Evolutionary conservation across 176 grass and related monocot genomes (phyloP).

Genomic region (Paspalum notatum): DNA sequence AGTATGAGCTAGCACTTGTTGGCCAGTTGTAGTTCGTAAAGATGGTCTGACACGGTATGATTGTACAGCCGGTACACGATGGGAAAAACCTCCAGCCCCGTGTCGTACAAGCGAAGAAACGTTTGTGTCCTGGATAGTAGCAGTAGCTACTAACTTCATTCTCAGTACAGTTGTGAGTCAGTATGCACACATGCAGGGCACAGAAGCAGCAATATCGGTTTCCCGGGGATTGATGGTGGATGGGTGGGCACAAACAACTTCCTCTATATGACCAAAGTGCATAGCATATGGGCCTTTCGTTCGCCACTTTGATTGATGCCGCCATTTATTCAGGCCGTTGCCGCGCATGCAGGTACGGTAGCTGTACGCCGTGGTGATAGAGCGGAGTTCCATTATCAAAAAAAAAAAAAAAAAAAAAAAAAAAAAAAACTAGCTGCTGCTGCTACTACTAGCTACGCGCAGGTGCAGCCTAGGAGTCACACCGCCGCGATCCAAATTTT

Average conservation of each 20-base stretch:
- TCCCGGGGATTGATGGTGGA: not conserved
- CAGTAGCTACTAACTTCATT: not conserved
- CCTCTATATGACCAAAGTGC: not conserved
- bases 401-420: too few species aligned
- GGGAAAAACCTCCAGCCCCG: not conserved
- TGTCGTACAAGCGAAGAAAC: conserved; percentile 20
- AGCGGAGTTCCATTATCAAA: too few species aligned
- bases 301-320: not conserved
- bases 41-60: conserved; percentile 5
- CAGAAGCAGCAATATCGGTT: not conserved
- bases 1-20: too few species aligned
- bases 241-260: not conserved
- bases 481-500: not conserved
- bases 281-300: not conserved
- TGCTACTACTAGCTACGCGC: not conserved
- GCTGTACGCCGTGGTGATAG: too few species aligned
- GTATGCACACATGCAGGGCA: not conserved
- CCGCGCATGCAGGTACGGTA: too few species aligned
- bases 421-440: too few species aligned
- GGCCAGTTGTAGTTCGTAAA: not conserved
- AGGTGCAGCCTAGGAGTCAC: too few species aligned
- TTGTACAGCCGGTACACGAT: conserved; percentile 2
- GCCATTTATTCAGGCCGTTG: not conserved
- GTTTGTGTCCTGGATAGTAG: not conserved
- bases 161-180: not conserved